Percentiles rank a stretch among this genome's conserved stretches.
These are phyloP conservation scores for Senna tora DNA, from an alignment of 306 rosid genomes.

Conservation along the genomic window DNA sequence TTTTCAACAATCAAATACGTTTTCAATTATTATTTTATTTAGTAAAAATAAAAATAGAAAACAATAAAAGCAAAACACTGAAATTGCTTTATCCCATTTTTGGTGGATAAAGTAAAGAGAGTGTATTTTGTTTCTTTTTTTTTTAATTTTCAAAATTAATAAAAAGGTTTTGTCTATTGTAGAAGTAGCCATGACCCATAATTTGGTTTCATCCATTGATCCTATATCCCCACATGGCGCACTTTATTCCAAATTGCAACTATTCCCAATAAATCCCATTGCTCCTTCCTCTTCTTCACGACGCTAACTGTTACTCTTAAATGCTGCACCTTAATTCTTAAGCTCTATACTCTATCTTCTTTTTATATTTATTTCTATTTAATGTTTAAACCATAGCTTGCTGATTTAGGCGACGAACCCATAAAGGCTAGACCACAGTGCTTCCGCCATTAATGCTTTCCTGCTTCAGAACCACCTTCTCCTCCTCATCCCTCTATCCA, in stretches of 20 bases:
- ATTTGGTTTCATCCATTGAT: neutral
- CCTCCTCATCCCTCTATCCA: neutral
- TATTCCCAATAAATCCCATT: neutral
- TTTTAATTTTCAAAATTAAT: neutral
- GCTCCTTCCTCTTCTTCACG: slow-evolving; percentile 4
- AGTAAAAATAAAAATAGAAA: no score
- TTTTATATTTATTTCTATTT: neutral
- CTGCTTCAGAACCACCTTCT: slow-evolving; percentile 21
- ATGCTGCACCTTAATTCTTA: neutral
- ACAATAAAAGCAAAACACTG: no score
- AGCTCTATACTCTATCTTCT: no score
- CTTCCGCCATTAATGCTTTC: slow-evolving; percentile 40
- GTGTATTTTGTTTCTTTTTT: neutral
- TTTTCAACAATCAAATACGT: no score
- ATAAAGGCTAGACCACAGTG: neutral
- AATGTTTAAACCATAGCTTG: neutral
- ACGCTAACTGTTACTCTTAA: neutral
- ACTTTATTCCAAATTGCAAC: neutral
- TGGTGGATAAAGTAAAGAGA: slow-evolving; percentile 1
- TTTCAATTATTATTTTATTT: no score
- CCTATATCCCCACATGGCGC: neutral
- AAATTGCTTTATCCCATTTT: neutral
- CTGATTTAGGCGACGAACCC: neutral
- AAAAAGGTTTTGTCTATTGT: neutral
- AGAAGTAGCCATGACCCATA: neutral